Base-by-base conservation (phyloP, 2,329 filamentous ascomycete species). In the Colletotrichum higginsianum region DNA sequence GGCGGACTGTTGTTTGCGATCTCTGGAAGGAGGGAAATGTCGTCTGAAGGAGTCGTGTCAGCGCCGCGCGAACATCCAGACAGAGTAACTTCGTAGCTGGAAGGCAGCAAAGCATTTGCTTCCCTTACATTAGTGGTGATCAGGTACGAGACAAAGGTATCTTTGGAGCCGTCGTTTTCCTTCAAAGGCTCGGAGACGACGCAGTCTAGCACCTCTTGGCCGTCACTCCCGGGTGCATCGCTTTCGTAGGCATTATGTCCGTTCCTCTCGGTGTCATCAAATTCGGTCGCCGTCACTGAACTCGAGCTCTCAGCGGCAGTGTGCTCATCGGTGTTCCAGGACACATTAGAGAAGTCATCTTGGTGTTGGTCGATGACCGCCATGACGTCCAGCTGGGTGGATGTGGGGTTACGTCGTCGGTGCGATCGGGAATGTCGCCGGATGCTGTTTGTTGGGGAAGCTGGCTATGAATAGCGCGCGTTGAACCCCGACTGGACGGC, bases 111-210 rank as follows among this genome's bases (percentile, higher is more conserved):
- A 23, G 57, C 40, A 64, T 18, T 38, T 63, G 42, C 55, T 46
- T 30, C 53, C 65, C 81, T 40, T 85, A 97, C 95, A 83, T 95
- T 88, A 64, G 96, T 98, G 55, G 94, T 96, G 75, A 99, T 94
- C 61, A 97, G 87, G 81, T 99, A 99, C 13, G 96, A 98, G 70
- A 98, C 93, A 84, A 97, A 99, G 65, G 94, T 93, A 83, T 98
- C 96, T 82, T 98, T 98, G 71, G 95, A 97, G 58, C 96, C 96
- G 78, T 98, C 94, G 78, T 96, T 96, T 86, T 98, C 96, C 83
- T 98, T 98, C 82, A 96, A 89, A 23, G 96, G 95, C 70, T 92
- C 89, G 66, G 91, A 90, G 21, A 99, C 96, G 21, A 86, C 90
- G 80, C 95, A 98, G 79, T 97, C 93, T 53, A 99, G 88, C 67